Base-by-base conservation (phyloP, 371 early-diverging fungal species). In the Mortierella sp. region DNA sequence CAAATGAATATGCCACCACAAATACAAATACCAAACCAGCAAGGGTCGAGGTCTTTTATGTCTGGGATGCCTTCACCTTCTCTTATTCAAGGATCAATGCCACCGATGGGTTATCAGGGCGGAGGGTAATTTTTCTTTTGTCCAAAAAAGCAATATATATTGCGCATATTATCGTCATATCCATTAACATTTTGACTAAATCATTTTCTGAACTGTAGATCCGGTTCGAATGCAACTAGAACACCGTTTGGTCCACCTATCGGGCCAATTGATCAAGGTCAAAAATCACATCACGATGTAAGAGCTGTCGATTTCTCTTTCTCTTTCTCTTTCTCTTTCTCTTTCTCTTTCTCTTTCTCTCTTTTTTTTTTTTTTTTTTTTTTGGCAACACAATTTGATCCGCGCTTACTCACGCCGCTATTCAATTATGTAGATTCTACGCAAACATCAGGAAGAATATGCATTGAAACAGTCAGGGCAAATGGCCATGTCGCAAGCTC, bases 41-140 rank as follows among this genome's bases (percentile, higher is more conserved):
- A 69, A 13, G 58, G 52, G n/a, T 70, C 71, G 3, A 68, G 75
- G 28, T 61, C 69, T 0, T 80, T 75, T 50, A 74, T 75, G 72
- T 40, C 69, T 9, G 81, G 81, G 28, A 80, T 80, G 81, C 81
- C 81, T 4, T 80, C 81, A 6, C 81, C 81, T 0, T 80, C 81
- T 10, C 60, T 80, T 15, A 57, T 62, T 1, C 81, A 74, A 13
- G 61, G 63, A 16, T 74, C 80, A 1, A 74, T 70, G 76, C 67
- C 66, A n/a, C n/a, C 67, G 52, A 67, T 74, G 67, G 81, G 81
- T 32, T 74, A 74, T 28, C 74, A 58, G 33, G 80, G 74, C 22
- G 50, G 62, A 50, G 62, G 61, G 81, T 74, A 62, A 28, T 28
- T 16, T 67, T 53, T 8, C 24, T 48, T 15, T 8, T 15, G 0